Base-by-base conservation (phyloP, 1,284 basidiomycete species). In the Fomitopsis pinicola region DNA sequence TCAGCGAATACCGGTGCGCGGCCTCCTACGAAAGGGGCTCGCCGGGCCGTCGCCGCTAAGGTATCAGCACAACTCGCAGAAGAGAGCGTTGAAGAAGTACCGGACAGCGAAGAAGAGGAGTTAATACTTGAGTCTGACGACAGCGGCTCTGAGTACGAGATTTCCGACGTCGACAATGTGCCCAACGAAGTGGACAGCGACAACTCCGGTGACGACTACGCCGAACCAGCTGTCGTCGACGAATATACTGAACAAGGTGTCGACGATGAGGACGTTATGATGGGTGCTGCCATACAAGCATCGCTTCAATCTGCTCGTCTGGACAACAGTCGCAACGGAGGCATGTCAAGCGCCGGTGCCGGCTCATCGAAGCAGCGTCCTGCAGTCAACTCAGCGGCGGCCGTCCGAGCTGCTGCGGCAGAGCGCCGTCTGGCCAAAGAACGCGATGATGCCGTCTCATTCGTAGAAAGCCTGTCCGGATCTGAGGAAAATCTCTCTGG, bases 101-200 rank as follows among this genome's bases (percentile, higher is more conserved):
- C 72, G 57, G 78, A 76, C 28, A 50, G 42, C 52, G 66, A 77
- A 15, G 78, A 80, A 45, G 77, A 76, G 36, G 76, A 78, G 17
- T 62, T 63, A 4, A 61, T 72, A 44, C 76, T 80, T 17, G 86
- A 87, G 58, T 84, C 80, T 10, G 81, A 80, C 48, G 80, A 76
- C 58, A 84, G 82, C 68, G 85, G 78, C 19, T 88, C 87, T 45
- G 85, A 87, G 59, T 87, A 85, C 61, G 75, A 82, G 30, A 72
- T 63, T 10, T 79, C 77, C 48, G 75, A 79, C 36, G 71, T 73
- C 30, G 78, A 80, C n/a, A 64, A 62, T 35, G 59, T 66, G 56
- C 66, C 69, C 38, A 68, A 67, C 26, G 62, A 62, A 35, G 59
- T 60, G 48, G 57, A 70, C 33, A 67, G 66, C 19, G 69, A 68